phyloP scores from a whole-genome alignment of 2,329 filamentous ascomycete species.

The Ophiosphaerella herpotricha region DNA sequence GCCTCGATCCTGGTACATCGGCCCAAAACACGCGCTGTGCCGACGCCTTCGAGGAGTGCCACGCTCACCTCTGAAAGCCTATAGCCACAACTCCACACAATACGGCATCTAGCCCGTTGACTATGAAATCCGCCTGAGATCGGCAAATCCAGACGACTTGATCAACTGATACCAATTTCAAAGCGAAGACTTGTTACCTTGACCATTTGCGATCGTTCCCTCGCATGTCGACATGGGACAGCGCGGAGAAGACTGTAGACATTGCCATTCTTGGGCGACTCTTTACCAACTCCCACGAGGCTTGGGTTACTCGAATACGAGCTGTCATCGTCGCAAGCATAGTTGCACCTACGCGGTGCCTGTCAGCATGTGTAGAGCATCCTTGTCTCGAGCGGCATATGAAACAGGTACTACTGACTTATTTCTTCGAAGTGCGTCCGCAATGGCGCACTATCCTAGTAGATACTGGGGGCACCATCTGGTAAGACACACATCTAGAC shows the following conservation, averaged over 20 bases:
- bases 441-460: slow-evolving; percentile 17
- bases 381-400: slow-evolving; percentile 29
- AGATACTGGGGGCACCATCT: slow-evolving; percentile 15
- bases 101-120: not conserved
- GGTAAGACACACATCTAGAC: slow-evolving; percentile 14
- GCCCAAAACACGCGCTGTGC: slow-evolving; percentile 12
- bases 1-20: slow-evolving; percentile 6
- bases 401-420: slow-evolving; percentile 35
- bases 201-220: not conserved
- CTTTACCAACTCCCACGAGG: slow-evolving; percentile 17
- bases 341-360: slow-evolving; percentile 13
- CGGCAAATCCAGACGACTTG: too few species aligned
- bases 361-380: slow-evolving; percentile 36
- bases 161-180: too few species aligned
- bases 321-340: slow-evolving; percentile 14
- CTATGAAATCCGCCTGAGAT: too few species aligned
- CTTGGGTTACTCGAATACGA: slow-evolving; percentile 31
- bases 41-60: slow-evolving; percentile 7
- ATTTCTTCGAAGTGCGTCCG: slow-evolving; percentile 25
- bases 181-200: not conserved
- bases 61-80: not conserved
- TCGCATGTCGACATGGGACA: not conserved
- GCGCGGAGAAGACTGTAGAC: not conserved
- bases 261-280: not conserved
- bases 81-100: not conserved